Conservation (phyloP, 2,329 filamentous ascomycete species). For the Fusarium pseudograminearum region DNA sequence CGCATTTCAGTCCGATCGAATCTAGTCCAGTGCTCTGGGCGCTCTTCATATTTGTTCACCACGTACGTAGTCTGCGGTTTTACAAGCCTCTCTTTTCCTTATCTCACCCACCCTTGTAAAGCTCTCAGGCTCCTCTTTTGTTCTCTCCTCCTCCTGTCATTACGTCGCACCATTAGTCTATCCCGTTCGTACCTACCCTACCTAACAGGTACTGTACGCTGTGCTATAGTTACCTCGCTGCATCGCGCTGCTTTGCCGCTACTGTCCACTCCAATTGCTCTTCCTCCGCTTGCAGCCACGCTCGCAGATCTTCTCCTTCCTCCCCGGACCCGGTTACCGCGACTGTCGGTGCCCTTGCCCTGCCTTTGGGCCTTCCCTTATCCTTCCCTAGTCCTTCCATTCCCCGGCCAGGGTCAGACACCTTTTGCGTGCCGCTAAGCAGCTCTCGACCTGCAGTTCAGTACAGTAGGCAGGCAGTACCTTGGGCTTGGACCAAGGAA, state of each 20-base stretch:
- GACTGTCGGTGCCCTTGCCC: conserved; percentile 39
- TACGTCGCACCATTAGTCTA: conserved; percentile 34
- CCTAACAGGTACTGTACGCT: not conserved
- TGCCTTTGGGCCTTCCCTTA: conserved; percentile 38
- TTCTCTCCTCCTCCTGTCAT: conserved; percentile 7
- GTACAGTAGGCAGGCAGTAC: conserved; percentile 28
- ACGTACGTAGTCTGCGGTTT: not conserved
- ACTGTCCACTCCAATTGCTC: conserved; percentile 32
- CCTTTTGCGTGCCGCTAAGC: conserved; percentile 42
- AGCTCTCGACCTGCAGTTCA: conserved; percentile 35
- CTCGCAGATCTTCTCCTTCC: conserved; percentile 44
- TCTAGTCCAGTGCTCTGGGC: not conserved
- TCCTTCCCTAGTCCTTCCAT: conserved; percentile 43
- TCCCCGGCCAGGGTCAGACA: conserved; percentile 40
- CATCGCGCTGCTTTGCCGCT: not conserved
- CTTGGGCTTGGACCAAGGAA: conserved; percentile 29
- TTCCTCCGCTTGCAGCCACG: conserved; percentile 44
- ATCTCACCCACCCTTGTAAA: not conserved
- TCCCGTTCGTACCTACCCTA: not conserved
- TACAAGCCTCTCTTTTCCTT: not conserved
- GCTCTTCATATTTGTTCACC: conserved; percentile 5
- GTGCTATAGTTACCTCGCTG: conserved; percentile 1
- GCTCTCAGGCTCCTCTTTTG: not conserved
- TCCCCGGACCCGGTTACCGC: conserved; percentile 42
- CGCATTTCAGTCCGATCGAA: conserved; percentile 15